phyloP scores from a whole-genome alignment of 163 green algal genomes.

The Chlamydomonas reinhardtii region DNA sequence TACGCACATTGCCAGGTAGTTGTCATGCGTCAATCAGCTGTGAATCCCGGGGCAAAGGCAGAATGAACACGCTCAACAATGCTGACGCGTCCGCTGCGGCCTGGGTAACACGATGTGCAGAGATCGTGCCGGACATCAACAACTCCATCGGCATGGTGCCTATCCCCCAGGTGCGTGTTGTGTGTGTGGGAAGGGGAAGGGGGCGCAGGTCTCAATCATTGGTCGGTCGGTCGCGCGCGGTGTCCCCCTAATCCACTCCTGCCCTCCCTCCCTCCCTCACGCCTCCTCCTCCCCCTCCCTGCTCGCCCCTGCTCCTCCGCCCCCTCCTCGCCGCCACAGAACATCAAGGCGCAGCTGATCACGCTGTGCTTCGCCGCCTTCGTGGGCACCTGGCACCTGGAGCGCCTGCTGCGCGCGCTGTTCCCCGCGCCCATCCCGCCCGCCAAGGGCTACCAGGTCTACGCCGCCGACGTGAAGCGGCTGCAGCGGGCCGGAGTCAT shows the following conservation, averaged over 20 bases:
- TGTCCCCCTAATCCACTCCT: too few species aligned
- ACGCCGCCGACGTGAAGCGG: constrained; percentile 23
- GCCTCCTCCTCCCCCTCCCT: not conserved
- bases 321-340: too few species aligned
- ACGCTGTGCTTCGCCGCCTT: constrained; percentile 40
- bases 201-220: too few species aligned
- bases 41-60: too few species aligned
- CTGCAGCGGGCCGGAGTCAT: not conserved
- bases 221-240: too few species aligned
- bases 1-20: too few species aligned
- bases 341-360: constrained; percentile 52
- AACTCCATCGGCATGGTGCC: constrained; percentile 35
- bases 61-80: too few species aligned
- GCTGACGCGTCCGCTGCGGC: too few species aligned
- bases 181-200: too few species aligned
- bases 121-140: constrained; percentile 54
- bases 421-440: constrained; percentile 72
- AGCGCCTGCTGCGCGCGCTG: constrained; percentile 43
- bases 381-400: constrained; percentile 50
- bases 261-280: too few species aligned
- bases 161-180: constrained; percentile 8
- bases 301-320: constrained; percentile 3
- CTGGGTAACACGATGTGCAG: too few species aligned
- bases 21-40: too few species aligned
- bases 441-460: constrained; percentile 71